Conservation (phyloP, 345 rosid species). For the Populus pruinosa region DNA sequence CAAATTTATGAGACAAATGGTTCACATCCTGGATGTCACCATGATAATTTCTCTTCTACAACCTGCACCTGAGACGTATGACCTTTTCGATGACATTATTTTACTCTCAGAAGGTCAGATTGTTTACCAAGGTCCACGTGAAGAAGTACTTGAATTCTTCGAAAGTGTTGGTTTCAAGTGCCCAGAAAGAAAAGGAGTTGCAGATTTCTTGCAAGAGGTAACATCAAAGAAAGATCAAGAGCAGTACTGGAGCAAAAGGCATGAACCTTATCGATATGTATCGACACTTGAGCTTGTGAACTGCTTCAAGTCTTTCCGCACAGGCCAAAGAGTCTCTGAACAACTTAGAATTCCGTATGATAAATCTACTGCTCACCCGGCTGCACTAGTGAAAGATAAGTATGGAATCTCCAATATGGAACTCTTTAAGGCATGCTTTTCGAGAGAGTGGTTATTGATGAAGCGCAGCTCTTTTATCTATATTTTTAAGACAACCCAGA, state of each 20-base stretch:
- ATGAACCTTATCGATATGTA: conserved; percentile 35
- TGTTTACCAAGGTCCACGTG: conserved; percentile 58
- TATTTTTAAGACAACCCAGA: conserved; percentile 52
- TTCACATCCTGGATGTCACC: conserved; percentile 55
- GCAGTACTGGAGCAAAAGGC: conserved; percentile 47
- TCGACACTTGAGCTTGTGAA: conserved; percentile 41
- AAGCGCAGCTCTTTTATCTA: conserved; percentile 46
- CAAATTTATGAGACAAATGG: conserved; percentile 56
- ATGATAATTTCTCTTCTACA: conserved; percentile 58
- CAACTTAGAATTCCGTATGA: conserved; percentile 46
- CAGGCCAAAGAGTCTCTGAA: conserved; percentile 39
- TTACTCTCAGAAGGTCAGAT: conserved; percentile 57
- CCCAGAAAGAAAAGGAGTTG: conserved; percentile 58
- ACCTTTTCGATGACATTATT: conserved; percentile 57
- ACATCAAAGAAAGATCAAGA: conserved; percentile 58
- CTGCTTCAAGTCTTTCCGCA: conserved; percentile 34
- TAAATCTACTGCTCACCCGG: conserved; percentile 43
- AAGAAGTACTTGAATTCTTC: conserved; percentile 47
- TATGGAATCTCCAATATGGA: conserved; percentile 54
- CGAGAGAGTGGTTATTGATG: conserved; percentile 55
- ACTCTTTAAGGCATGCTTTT: conserved; percentile 57
- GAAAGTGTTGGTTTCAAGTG: conserved; percentile 49
- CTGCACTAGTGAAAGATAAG: conserved; percentile 49
- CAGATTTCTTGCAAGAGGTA: conserved; percentile 60
- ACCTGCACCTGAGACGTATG: conserved; percentile 63